Conservation (phyloP, 179 eudicot genomes). For the Heliamphora pulchella region DNA sequence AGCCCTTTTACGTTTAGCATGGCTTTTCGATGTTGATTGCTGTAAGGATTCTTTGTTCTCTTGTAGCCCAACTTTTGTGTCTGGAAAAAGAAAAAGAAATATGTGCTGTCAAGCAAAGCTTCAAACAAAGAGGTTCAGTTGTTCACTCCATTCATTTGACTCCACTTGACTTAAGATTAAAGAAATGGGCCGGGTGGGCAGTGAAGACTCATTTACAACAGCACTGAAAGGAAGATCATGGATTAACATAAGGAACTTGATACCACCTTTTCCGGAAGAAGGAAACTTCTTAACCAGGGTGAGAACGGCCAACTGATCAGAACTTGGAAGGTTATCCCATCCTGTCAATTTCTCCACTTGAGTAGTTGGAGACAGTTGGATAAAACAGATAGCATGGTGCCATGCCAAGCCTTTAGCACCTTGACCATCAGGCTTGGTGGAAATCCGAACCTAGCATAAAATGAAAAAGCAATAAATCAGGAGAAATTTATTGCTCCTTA, state of each 20-base stretch:
- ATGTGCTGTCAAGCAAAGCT: not conserved
- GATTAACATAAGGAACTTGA: conserved; percentile 1
- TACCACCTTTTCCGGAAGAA: conserved; percentile 35
- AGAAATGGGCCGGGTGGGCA: too few species aligned
- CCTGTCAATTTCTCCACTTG: conserved; percentile 59
- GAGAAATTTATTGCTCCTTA: not conserved
- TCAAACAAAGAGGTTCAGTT: too few species aligned
- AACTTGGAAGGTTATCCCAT: conserved; percentile 59
- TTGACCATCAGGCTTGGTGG: conserved; percentile 72
- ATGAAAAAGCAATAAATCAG: not conserved
- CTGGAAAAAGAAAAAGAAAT: conserved; percentile 26
- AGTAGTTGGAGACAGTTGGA: conserved; percentile 46
- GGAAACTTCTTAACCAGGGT: conserved; percentile 50
- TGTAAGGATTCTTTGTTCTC: conserved; percentile 25
- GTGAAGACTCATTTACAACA: not conserved
- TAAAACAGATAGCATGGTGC: conserved; percentile 85
- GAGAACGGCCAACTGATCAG: conserved; percentile 56
- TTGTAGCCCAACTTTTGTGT: conserved; percentile 22
- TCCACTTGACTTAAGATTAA: too few species aligned
- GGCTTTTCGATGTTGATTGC: conserved; percentile 27
- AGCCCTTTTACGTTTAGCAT: conserved; percentile 58
- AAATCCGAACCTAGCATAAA: conserved; percentile 65
- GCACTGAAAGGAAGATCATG: not conserved
- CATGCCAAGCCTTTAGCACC: conserved; percentile 65
- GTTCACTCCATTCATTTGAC: too few species aligned